Conservation (phyloP, 2,329 filamentous ascomycete species). For the Trichoderma sp. region DNA sequence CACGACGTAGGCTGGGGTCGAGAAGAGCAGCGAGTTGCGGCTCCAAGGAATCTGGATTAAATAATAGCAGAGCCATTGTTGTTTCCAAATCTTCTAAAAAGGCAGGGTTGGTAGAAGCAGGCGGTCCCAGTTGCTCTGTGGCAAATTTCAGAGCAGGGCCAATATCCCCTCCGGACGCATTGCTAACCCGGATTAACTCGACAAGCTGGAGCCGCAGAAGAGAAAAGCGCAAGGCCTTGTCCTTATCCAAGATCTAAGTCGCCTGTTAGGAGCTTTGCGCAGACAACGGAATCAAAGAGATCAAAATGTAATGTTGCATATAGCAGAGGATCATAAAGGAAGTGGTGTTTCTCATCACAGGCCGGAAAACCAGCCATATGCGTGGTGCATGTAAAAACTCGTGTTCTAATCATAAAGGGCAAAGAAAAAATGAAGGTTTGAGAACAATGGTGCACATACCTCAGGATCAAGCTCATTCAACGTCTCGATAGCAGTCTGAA, state of each 20-base stretch:
- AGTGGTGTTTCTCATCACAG: constrained; percentile 87
- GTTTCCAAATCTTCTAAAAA: constrained; percentile 88
- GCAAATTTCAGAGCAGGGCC: constrained; percentile 83
- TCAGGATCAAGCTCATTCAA: constrained; percentile 90
- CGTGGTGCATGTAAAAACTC: constrained; percentile 98
- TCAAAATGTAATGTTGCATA: constrained; percentile 9
- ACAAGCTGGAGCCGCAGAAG: constrained; percentile 89
- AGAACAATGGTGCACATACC: constrained; percentile 61
- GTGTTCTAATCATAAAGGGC: constrained; percentile 78
- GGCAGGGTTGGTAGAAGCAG: constrained; percentile 77
- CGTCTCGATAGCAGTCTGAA: constrained; percentile 80
- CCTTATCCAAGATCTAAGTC: constrained; percentile 80
- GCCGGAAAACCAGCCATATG: constrained; percentile 77
- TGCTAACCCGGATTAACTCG: constrained; percentile 84
- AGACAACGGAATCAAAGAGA: too few species aligned
- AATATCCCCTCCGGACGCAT: constrained; percentile 71
- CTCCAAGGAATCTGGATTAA: constrained; percentile 77
- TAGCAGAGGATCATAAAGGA: constrained; percentile 45
- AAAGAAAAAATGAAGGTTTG: constrained; percentile 48
- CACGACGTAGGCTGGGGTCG: constrained; percentile 75
- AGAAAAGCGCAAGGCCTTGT: constrained; percentile 84
- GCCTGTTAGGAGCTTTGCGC: constrained; percentile 26
- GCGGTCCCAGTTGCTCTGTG: constrained; percentile 81
- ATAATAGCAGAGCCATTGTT: constrained; percentile 91
- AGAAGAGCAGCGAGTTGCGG: constrained; percentile 76